A percentile compares a stretch with the other conserved stretches of the same genome.
Evolutionary conservation across 768 basidiomycete genomes (phyloP).

Genomic region (Grammothele lineata): DNA sequence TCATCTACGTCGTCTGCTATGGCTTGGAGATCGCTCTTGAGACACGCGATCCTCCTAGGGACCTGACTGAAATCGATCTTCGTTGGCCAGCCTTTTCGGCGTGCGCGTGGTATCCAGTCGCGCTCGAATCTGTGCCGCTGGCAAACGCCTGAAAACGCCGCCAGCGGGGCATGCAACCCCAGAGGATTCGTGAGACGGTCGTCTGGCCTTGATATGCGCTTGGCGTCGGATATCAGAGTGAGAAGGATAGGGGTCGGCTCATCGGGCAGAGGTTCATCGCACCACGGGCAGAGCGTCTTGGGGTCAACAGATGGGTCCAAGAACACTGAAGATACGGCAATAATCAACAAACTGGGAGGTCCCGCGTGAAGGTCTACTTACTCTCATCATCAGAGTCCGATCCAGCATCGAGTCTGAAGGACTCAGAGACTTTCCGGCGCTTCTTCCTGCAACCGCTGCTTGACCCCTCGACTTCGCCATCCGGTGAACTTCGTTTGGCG

Average conservation of each 20-base stretch:
- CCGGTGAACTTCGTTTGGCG: background rate
- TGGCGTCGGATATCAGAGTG: constrained; percentile 48
- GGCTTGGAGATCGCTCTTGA: constrained; percentile 42
- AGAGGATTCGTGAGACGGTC: constrained; percentile 65
- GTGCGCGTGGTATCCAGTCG: constrained; percentile 66
- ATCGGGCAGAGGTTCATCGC: constrained; percentile 64
- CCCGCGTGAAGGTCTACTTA: constrained; percentile 8
- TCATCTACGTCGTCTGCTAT: constrained; percentile 48
- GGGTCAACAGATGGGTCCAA: constrained; percentile 55
- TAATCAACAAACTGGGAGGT: no score
- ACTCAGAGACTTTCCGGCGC: constrained; percentile 8
- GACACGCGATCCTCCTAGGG: constrained; percentile 45
- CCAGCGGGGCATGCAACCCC: constrained; percentile 50
- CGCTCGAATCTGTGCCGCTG: constrained; percentile 78
- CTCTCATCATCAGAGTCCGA: constrained; percentile 20
- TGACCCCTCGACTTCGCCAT: background rate
- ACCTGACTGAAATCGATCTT: constrained; percentile 60
- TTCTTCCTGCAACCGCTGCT: constrained; percentile 22
- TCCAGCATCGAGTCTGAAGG: constrained; percentile 3
- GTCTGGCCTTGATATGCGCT: constrained; percentile 51
- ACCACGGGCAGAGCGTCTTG: constrained; percentile 72
- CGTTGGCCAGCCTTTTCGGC: constrained; percentile 72
- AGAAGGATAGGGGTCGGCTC: constrained; percentile 55
- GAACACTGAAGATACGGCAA: constrained; percentile 37
- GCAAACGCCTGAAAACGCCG: constrained; percentile 63